Conservation (phyloP, 2,329 filamentous ascomycete species). For the Pseudogymnoascus sp. region DNA sequence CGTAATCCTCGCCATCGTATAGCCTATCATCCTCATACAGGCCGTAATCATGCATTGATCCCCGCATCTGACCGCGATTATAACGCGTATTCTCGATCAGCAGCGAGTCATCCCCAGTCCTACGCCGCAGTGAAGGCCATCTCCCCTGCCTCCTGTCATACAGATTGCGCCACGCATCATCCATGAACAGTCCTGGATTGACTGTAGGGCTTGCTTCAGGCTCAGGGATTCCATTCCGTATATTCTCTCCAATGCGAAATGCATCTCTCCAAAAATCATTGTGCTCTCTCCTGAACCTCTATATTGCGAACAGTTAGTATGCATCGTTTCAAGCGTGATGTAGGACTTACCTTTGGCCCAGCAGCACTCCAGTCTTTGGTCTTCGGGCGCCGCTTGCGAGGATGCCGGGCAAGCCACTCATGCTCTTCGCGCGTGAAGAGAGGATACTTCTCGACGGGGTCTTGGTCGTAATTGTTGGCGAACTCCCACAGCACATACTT, state of each 20-base stretch:
- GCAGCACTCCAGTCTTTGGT: constrained; percentile 24
- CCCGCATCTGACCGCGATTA: neutral
- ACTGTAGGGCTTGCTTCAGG: neutral
- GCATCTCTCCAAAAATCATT: constrained; percentile 28
- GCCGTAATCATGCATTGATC: neutral
- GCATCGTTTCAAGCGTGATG: neutral
- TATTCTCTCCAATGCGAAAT: constrained; percentile 21
- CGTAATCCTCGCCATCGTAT: neutral
- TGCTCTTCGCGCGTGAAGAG: constrained; percentile 24
- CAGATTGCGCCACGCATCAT: neutral
- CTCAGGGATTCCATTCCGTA: neutral
- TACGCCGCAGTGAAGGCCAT: neutral
- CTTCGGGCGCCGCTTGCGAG: constrained; percentile 11
- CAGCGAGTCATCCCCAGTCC: neutral
- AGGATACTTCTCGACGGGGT: constrained; percentile 19
- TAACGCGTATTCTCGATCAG: neutral
- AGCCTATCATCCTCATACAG: neutral
- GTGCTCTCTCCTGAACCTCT: constrained; percentile 26
- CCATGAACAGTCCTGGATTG: neutral
- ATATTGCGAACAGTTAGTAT: neutral
- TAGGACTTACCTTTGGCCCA: constrained; percentile 25
- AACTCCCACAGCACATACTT: constrained; percentile 26
- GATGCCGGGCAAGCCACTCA: constrained; percentile 16
- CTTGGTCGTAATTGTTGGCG: constrained; percentile 13
- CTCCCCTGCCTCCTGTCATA: neutral